phyloP scores from a whole-genome alignment of 2,329 filamentous ascomycete genomes.

The Hypoxylon sp. region DNA sequence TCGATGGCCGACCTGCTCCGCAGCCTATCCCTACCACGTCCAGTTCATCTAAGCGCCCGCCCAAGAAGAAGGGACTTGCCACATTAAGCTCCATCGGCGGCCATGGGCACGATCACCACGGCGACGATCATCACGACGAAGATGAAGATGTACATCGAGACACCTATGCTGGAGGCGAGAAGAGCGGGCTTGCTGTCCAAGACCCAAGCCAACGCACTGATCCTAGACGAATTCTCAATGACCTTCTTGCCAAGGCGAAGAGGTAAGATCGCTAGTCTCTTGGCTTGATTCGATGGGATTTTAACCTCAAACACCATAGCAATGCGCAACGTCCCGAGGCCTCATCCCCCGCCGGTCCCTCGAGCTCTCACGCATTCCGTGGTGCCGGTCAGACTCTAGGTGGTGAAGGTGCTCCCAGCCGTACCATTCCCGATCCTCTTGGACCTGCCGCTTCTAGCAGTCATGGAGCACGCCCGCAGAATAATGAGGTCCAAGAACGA shows the following conservation, averaged over 20 bases:
- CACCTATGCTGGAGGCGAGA: constrained; percentile 87
- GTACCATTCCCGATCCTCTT: constrained; percentile 74
- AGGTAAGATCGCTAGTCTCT: constrained; percentile 61
- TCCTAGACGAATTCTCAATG: constrained; percentile 70
- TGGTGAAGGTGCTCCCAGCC: constrained; percentile 81
- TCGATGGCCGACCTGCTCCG: constrained; percentile 73
- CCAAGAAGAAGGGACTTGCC: constrained; percentile 73
- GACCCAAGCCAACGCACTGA: constrained; percentile 68
- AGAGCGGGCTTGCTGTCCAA: constrained; percentile 80
- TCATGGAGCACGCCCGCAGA: constrained; percentile 52
- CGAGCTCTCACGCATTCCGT: constrained; percentile 71
- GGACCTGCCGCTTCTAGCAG: constrained; percentile 49
- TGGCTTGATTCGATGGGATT: background rate
- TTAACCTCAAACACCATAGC: constrained; percentile 57
- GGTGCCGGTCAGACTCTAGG: constrained; percentile 83
- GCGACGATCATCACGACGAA: constrained; percentile 70
- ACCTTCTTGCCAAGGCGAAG: constrained; percentile 75
- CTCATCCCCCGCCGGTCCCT: constrained; percentile 64
- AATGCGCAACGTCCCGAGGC: constrained; percentile 72
- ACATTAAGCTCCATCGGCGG: constrained; percentile 71
- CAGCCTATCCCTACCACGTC: constrained; percentile 56
- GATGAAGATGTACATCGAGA: constrained; percentile 75
- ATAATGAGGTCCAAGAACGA: constrained; percentile 71
- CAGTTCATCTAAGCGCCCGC: constrained; percentile 59
- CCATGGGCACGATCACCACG: constrained; percentile 68